Percentiles rank a stretch among this genome's conserved stretches.
Conservation (phyloP, 371 early-diverging fungal genomes). For the Quaeritorhiza haematococci region DNA sequence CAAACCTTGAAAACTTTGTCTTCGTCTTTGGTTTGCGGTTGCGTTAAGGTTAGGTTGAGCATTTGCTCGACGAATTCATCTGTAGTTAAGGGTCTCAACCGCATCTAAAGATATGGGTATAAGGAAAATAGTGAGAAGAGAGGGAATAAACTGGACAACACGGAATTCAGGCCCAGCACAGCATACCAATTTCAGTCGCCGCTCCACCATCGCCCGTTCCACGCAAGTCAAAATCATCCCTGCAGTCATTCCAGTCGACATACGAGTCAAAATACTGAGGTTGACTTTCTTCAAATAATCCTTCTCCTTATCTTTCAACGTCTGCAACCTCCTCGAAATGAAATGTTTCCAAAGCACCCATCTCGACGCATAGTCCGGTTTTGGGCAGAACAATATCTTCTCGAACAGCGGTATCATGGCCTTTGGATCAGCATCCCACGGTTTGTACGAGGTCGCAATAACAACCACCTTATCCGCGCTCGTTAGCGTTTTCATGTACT, state of each 20-base stretch:
- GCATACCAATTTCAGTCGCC: constrained; percentile 40
- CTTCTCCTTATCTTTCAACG: background rate
- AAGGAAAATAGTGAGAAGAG: no score
- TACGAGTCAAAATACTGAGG: constrained; percentile 38
- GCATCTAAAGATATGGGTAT: constrained; percentile 26
- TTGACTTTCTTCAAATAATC: constrained; percentile 20
- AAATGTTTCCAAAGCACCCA: constrained; percentile 40
- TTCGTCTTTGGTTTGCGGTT: constrained; percentile 35
- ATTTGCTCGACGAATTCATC: constrained; percentile 46
- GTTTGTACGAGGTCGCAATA: constrained; percentile 39
- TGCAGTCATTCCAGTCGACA: constrained; percentile 36
- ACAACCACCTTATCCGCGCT: constrained; percentile 39
- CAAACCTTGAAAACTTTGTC: constrained; percentile 35
- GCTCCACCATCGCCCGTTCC: constrained; percentile 39
- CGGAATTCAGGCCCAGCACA: background rate
- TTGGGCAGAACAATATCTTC: constrained; percentile 35
- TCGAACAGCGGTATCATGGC: constrained; percentile 42
- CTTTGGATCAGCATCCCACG: constrained; percentile 53
- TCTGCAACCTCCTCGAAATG: constrained; percentile 18
- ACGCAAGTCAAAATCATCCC: constrained; percentile 36
- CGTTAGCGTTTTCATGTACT: constrained; percentile 42
- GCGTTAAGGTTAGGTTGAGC: constrained; percentile 26
- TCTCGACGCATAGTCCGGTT: constrained; percentile 45
- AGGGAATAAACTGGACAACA: no score
- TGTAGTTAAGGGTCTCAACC: constrained; percentile 26